These are phyloP conservation scores for sweet orange (Citrus sinensis) DNA, from an alignment of 345 rosid species.

Conservation along the genomic window DVS_A1.0 CM039168.1:28223501-28224000, in stretches of 20 bases:
- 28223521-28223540: slow-evolving; percentile 80
- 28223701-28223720: not conserved
- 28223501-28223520: slow-evolving; percentile 59
- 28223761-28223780: not conserved
- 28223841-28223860: not conserved
- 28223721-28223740: not conserved
- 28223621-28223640: not conserved
- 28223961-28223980: not conserved
- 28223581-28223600: slow-evolving; percentile 7
- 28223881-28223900: too few relatives aligned
- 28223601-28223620: not conserved
- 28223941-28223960: not conserved
- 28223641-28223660: slow-evolving; percentile 42
- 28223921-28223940: not conserved
- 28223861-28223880: not conserved
- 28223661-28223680: slow-evolving; percentile 49
- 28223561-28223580: slow-evolving; percentile 6
- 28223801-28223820: not conserved
- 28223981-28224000: not conserved
- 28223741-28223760: not conserved
- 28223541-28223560: slow-evolving; percentile 17
- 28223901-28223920: not conserved
- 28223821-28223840: not conserved
- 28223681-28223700: slow-evolving; percentile 39
- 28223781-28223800: not conserved